Percentiles rank a stretch among this genome's conserved stretches.
Conservation (phyloP, 2,329 filamentous ascomycete genomes). For the Cercospora zeae-maydis region DNA sequence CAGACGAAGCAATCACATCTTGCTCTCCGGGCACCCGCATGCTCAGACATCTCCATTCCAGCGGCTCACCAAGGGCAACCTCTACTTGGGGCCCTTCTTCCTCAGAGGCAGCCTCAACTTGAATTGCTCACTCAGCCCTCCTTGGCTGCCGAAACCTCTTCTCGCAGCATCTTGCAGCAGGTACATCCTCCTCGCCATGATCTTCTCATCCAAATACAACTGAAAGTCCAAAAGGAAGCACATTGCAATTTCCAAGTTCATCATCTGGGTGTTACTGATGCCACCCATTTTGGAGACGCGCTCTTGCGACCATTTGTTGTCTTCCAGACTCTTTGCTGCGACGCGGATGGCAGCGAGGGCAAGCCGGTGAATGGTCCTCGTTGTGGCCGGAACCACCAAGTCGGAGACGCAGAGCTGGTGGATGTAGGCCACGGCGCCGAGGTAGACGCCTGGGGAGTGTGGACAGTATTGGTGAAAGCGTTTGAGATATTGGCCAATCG, state of each 20-base stretch:
- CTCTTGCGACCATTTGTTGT: constrained; percentile 79
- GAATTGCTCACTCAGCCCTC: constrained; percentile 32
- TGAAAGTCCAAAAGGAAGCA: constrained; percentile 73
- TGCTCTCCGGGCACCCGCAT: neutral
- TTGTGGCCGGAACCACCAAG: constrained; percentile 72
- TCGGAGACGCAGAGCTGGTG: constrained; percentile 72
- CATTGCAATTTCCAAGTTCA: constrained; percentile 75
- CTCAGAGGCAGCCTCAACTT: constrained; percentile 32
- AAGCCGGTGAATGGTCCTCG: constrained; percentile 79
- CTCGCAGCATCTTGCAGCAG: constrained; percentile 35
- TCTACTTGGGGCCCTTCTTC: constrained; percentile 20
- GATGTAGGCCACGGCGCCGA: constrained; percentile 85
- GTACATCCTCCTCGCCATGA: constrained; percentile 36
- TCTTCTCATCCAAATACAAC: constrained; percentile 44
- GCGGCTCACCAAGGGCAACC: neutral
- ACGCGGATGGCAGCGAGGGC: constrained; percentile 79
- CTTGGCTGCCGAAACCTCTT: constrained; percentile 27
- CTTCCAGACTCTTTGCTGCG: constrained; percentile 93
- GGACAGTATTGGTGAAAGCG: constrained; percentile 89
- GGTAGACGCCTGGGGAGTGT: constrained; percentile 88
- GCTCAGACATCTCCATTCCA: neutral
- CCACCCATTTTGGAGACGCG: constrained; percentile 85
- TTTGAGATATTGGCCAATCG: constrained; percentile 76
- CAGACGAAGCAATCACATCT: neutral
- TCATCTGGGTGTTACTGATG: constrained; percentile 76